Base-by-base conservation (phyloP, 768 basidiomycete species). In the Tylopilus balloui region DNA sequence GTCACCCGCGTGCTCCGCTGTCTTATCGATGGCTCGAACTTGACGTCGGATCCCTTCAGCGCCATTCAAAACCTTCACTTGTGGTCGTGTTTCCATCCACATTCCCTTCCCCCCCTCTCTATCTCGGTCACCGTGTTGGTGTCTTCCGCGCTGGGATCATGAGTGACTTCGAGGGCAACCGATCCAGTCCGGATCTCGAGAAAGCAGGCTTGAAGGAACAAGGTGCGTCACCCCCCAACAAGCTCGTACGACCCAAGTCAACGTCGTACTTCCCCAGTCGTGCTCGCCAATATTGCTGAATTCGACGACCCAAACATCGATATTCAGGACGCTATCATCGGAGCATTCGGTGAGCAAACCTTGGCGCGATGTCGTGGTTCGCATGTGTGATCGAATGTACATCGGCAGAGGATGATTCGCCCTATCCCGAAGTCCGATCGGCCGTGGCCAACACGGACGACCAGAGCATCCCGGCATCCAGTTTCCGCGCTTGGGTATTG, bases 401-500 rank as follows among this genome's bases (percentile, higher is more conserved):
- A 4, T 36, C 15, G 24, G 7, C 46, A 73, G 77, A 78, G 61
- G 85, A 90, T 55, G 89, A 91, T 63, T 89, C 87, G 3, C 89
- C 89, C 4, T 92, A 92, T 61, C 86, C 86, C 6, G 89, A 92
- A 63, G 87, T 88, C 12, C 79, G 86, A 38, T 81, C 84, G 8
- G 85, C 86, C 7, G 86, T 88, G 9, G 79, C 83, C 17, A 86
- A 85, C 64, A 80, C 78, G 27, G 86, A 88, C 58, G 86, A 88
- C 61, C 76, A 76, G 4, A 66, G 67, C 29, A 85, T 86, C 70
- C 84, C 84, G 1, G 75, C 71, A 5, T 75, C 74, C 27, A 78
- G 78, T 29, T 32, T 90, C 20, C 79, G 82, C 41, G 74, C 78
- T 6, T 84, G 82, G 81, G 67, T 77, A 0, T 67, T 84, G 36